Evolutionary conservation across 371 early-diverging fungal species (phyloP), one percentile per base, ranked within the genome.

Genomic region (Mortierella sp.): DNA sequence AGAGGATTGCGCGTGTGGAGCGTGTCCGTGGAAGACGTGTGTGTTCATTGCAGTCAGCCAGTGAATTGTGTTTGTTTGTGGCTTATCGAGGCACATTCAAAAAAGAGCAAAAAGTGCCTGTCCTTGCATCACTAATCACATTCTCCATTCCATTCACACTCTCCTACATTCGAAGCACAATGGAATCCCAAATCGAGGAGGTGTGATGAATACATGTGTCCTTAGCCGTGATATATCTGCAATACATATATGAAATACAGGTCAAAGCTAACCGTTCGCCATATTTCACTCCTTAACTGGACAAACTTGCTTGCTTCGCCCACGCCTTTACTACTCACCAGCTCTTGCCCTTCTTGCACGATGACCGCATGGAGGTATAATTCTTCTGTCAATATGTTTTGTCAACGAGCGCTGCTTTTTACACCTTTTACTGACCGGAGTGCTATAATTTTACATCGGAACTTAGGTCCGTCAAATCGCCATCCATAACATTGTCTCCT

Each of bases 401-500:
- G 2, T 39, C 14, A 1, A 39, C 17, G 11, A 39, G 2, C 14
- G 39, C 39, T 14, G 39, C 17, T 2, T 39, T 39, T 17, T 17
- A 39, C 4, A n/a, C n/a, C n/a, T n/a, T 44, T 44, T 44, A 26
- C 9, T n/a, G 21, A 27, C n/a, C n/a, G n/a, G n/a, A n/a, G n/a
- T n/a, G n/a, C 17, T 34, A 5, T 12, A 3, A 43, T 6, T 42
- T 34, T 53, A 12, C 51, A 15, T 19, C 50, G 30, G n/a, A n/a
- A n/a, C n/a, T n/a, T 39, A 93, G 92, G 87, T 93, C 70, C 83
- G 94, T 42, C 83, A 90, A 49, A 84, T 94, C 59, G 97, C 97
- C 9, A 83, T 88, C 55, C 85, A 91, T 51, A 92, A 95, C 83
- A 75, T 95, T 44, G 85, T 90, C 21, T 87, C 90, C 30, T 90